These are phyloP conservation scores for Cephalotrichum gorgonifer DNA, from an alignment of 2,329 filamentous ascomycete genomes.

Conservation along the genomic window DNA sequence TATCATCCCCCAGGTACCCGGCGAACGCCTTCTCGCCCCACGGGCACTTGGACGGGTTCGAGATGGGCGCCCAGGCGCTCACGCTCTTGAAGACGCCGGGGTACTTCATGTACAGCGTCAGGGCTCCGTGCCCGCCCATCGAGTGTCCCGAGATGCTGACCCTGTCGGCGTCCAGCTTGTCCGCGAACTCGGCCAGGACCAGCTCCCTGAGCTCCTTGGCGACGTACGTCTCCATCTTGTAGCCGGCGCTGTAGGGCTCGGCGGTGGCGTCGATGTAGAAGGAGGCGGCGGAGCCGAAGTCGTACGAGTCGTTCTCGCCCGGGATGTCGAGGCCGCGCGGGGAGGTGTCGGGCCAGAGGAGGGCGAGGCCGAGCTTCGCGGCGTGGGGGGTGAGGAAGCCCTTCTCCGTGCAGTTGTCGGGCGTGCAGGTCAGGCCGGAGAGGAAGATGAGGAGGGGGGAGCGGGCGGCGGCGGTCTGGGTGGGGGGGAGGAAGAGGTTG, in stretches of 20 bases:
- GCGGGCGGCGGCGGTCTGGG: slow-evolving; percentile 40
- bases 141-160: slow-evolving; percentile 88
- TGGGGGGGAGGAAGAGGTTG: slow-evolving; percentile 81
- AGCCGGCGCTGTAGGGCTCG: slow-evolving; percentile 64
- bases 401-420: slow-evolving; percentile 72
- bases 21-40: slow-evolving; percentile 95
- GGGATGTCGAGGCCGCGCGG: slow-evolving; percentile 72
- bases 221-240: slow-evolving; percentile 93
- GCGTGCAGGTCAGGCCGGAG: slow-evolving; percentile 88
- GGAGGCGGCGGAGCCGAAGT: slow-evolving; percentile 85
- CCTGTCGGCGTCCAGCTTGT: slow-evolving; percentile 54
- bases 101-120: slow-evolving; percentile 87
- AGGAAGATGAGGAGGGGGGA: slow-evolving; percentile 87
- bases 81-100: slow-evolving; percentile 83
- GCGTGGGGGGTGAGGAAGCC: slow-evolving; percentile 89
- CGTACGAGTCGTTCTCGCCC: slow-evolving; percentile 79
- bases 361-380: slow-evolving; percentile 70
- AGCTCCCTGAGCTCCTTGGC: slow-evolving; percentile 73
- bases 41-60: slow-evolving; percentile 74
- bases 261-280: slow-evolving; percentile 88
- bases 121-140: slow-evolving; percentile 94
- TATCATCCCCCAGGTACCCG: slow-evolving; percentile 76
- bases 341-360: slow-evolving; percentile 91
- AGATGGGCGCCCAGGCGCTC: slow-evolving; percentile 82
- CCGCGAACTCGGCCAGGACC: slow-evolving; percentile 64